Evolutionary conservation across 495 filamentous ascomycete genomes (phyloP), one percentile per base, ranked within the genome.

Genomic region (Platismatia glauca): DNA sequence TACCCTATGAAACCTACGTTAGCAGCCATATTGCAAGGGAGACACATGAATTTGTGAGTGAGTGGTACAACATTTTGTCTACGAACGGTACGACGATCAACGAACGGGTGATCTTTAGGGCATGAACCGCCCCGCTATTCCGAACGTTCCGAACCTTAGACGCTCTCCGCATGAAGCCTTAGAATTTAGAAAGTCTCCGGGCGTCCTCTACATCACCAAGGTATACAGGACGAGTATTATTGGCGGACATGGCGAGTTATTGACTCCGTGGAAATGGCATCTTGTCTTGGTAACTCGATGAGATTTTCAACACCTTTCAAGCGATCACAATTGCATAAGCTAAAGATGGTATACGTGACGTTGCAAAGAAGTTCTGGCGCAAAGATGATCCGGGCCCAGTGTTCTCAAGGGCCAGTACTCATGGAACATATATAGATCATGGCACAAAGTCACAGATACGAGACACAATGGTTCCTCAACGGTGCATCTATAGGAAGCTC

Each of bases 11-110:
- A 31, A 57, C 55, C 11, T 37, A 63, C 61, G 6, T 41, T 39
- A 34, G 61, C 43, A 52, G 61, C 55, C 61, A 63, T 63, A 29
- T 4, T 9, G 18, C 27, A 20, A 31, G 2, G 13, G n/a, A 39
- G 39, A 0, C 24, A 13, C 16, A 22, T 27, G 58, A 22, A 1
- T 6, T n/a, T 44, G 41, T 44, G n/a, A n/a, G n/a, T n/a, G n/a
- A n/a, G n/a, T n/a, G n/a, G n/a, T n/a, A n/a, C n/a, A 31, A 52
- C 16, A 2, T 2, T 46, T 31, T 33, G 7, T 1, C 46, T 33
- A 52, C 18, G 27, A 31, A n/a, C n/a, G n/a, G n/a, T n/a, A n/a
- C n/a, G n/a, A n/a, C n/a, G n/a, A n/a, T n/a, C 4, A 4, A 52
- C n/a, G 29, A 18, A 29, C 16, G 50, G 50, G 29, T 52, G 50